A percentile compares a stretch with the other conserved stretches of the same genome.
Conservation (phyloP, 352 stramenopile genomes). For the Blastocystis sp. region DNA sequence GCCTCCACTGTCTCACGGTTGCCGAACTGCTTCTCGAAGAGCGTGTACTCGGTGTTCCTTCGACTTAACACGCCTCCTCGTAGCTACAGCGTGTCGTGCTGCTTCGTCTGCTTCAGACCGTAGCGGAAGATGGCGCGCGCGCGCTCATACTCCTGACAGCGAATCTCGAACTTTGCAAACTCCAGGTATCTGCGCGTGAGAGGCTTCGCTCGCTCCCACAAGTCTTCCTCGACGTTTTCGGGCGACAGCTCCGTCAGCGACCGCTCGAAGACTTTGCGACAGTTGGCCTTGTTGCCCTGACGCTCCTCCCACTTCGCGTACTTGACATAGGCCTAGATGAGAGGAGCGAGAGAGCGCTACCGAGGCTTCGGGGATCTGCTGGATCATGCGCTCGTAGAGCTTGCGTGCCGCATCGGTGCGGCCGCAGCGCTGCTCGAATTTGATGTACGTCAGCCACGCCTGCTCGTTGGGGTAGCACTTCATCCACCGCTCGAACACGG, state of each 20-base stretch:
- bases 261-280: constrained; percentile 83
- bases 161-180: constrained; percentile 92
- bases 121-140: constrained; percentile 77
- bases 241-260: constrained; percentile 77
- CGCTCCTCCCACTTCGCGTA: constrained; percentile 94
- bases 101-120: constrained; percentile 65
- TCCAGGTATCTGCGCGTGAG: constrained; percentile 64
- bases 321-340: constrained; percentile 84
- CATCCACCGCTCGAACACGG: constrained; percentile 92
- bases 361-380: constrained; percentile 28
- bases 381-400: constrained; percentile 74
- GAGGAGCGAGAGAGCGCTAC: constrained; percentile 65
- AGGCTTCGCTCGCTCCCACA: not conserved
- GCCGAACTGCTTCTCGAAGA: constrained; percentile 95
- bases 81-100: constrained; percentile 35
- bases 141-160: constrained; percentile 80
- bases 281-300: constrained; percentile 80
- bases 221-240: constrained; percentile 66
- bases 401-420: constrained; percentile 72
- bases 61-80: constrained; percentile 75
- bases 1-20: constrained; percentile 82
- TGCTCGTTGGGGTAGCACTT: constrained; percentile 93
- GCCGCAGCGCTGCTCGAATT: constrained; percentile 85
- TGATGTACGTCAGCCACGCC: constrained; percentile 91
- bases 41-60: constrained; percentile 86